Evolutionary conservation across 1,284 basidiomycete species (phyloP).

Genomic region (Austroboletus olivaceoglutinosus): DNA sequence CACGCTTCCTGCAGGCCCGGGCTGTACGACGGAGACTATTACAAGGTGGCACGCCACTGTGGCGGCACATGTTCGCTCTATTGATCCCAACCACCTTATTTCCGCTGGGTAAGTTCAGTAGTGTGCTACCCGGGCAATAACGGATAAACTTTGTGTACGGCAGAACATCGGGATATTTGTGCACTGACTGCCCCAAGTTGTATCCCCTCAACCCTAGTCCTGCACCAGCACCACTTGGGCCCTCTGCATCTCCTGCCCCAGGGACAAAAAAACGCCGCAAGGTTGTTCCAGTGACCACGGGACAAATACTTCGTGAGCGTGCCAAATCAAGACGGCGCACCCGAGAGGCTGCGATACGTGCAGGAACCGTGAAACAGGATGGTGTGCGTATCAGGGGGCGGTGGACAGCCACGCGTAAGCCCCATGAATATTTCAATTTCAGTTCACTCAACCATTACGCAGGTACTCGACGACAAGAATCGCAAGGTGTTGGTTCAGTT

Average conservation of each 20-base stretch:
- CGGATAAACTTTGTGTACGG: not conserved
- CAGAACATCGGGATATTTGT: conserved; percentile 60
- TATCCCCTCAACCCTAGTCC: conserved; percentile 39
- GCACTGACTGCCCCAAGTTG: conserved; percentile 54
- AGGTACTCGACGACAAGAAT: conserved; percentile 48
- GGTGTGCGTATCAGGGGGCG: conserved; percentile 58
- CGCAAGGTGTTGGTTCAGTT: conserved; percentile 40
- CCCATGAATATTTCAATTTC: not conserved
- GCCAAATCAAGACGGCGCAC: conserved; percentile 42
- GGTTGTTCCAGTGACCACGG: conserved; percentile 42
- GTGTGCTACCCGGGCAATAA: not conserved
- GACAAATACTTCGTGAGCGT: conserved; percentile 45
- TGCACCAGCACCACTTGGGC: conserved; percentile 30
- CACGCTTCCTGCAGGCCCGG: conserved; percentile 39
- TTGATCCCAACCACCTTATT: conserved; percentile 66
- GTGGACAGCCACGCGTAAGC: conserved; percentile 55
- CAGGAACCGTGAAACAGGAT: conserved; percentile 31
- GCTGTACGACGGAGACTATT: conserved; percentile 50
- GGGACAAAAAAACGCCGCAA: conserved; percentile 36
- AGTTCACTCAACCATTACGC: conserved; percentile 4
- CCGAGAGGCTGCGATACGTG: conserved; percentile 28
- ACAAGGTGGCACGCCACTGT: conserved; percentile 55
- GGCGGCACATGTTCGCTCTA: conserved; percentile 42
- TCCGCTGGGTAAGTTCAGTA: conserved; percentile 50
- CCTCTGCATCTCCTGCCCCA: conserved; percentile 37